A percentile compares a stretch with the other conserved stretches of the same genome.
Conservation (phyloP, 192 early-diverging fungal species). For the Glomus cerebriforme region DNA sequence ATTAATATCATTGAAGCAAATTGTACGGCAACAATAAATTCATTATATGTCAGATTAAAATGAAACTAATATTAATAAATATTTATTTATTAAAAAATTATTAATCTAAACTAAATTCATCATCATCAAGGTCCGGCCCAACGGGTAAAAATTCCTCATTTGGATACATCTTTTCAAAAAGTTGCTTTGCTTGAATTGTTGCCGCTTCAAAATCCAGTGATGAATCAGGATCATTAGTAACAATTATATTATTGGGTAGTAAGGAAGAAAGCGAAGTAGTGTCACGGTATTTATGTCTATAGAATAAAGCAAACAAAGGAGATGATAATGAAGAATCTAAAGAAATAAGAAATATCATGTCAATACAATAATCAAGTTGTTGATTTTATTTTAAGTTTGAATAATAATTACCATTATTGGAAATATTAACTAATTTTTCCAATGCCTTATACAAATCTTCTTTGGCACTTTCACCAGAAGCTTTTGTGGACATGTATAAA, state of each 20-base stretch:
- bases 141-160: slow-evolving; percentile 53
- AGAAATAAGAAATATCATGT: slow-evolving; percentile 12
- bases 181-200: slow-evolving; percentile 43
- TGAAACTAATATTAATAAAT: too few species aligned
- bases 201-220: slow-evolving; percentile 52
- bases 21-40: too few species aligned
- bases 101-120: slow-evolving; percentile 15
- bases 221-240: slow-evolving; percentile 45
- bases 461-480: slow-evolving; percentile 9
- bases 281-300: slow-evolving; percentile 44
- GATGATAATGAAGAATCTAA: slow-evolving; percentile 1
- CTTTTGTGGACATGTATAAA: slow-evolving; percentile 35
- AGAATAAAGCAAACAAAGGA: slow-evolving; percentile 48
- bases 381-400: slow-evolving; percentile 25
- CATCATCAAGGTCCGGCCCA: slow-evolving; percentile 44
- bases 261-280: slow-evolving; percentile 31
- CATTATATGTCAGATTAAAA: too few species aligned
- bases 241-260: slow-evolving; percentile 50
- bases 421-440: slow-evolving; percentile 19
- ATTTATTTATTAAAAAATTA: neutral
- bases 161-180: slow-evolving; percentile 44
- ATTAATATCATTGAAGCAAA: neutral
- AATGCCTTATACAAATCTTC: slow-evolving; percentile 23
- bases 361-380: slow-evolving; percentile 23
- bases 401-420: slow-evolving; percentile 1